Evolutionary conservation across 2,329 filamentous ascomycete genomes (phyloP), one percentile per base, ranked within the genome.

Genomic region (Bipolaris bicolor): DNA sequence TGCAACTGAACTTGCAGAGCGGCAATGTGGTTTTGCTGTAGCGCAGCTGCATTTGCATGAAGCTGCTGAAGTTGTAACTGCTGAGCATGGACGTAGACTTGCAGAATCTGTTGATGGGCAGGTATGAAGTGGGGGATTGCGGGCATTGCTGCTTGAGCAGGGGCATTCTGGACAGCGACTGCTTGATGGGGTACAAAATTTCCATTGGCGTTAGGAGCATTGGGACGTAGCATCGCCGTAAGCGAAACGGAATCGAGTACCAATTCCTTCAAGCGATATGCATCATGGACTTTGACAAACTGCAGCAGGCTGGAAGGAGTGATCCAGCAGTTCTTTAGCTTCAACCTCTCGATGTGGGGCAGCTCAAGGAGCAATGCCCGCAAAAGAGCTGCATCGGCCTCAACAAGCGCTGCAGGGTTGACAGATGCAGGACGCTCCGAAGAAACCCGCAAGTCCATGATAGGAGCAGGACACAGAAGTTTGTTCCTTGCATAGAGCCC

Each of bases 301-400:
- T 80, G 76, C 31, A 82, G 67, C 31, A 90, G 78, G 1, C 86
- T 79, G 39, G 82, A 78, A 0, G 88, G 88, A 2, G 83, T 83
- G 11, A 86, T 77, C 87, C 88, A 91, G 74, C 88, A 90, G 65
- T 91, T 91, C 63, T 85, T 85, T 7, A 91, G 76, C 0, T 83
- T 87, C 2, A 91, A 72, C 48, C 85, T 78, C 58, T 84, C 78
- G 22, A 90, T 72, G 64, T 84, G 73, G 3, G 83, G 84, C 43
- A 91, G 80, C 1, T 72, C 70, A n/a, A 88, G 69, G 5, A 87
- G 56, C 26, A 76, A 41, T 24, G 52, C 36, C 15, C 34, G 69
- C 22, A 71, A 15, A 24, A 39, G 46, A 40, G 53, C 48, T 13
- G 48, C 33, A 31, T 65, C 59, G 18, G 62, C 58, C 15, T 59